A percentile compares a stretch with the other conserved stretches of the same genome.
Conservation (phyloP, 2,329 filamentous ascomycete species). For the Pseudopithomyces chartarum region DNA sequence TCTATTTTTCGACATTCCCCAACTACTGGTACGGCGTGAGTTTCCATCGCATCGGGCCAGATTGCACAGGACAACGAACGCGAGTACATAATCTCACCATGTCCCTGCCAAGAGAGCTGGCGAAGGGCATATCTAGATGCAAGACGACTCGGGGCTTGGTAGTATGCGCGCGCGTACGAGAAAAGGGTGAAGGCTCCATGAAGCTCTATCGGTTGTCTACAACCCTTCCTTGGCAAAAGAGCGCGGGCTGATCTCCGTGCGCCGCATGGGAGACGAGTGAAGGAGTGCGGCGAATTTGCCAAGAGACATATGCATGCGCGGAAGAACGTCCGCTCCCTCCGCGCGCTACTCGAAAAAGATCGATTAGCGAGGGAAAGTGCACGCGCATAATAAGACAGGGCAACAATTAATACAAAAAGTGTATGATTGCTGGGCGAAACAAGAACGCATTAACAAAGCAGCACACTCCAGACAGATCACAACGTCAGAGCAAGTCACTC, state of each 20-base stretch:
- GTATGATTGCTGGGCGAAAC: slow-evolving; percentile 24
- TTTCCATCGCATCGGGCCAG: too few relatives aligned
- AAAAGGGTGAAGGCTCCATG: not conserved
- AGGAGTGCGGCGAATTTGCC: not conserved
- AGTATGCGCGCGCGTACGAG: too few relatives aligned
- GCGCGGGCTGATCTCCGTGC: slow-evolving; percentile 9
- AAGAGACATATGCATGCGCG: slow-evolving; percentile 10
- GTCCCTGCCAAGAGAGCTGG: too few relatives aligned
- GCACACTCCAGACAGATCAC: slow-evolving; percentile 19
- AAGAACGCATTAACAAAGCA: slow-evolving; percentile 19
- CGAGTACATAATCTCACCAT: too few relatives aligned
- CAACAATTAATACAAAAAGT: slow-evolving; percentile 1
- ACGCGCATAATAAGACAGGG: slow-evolving; percentile 8
- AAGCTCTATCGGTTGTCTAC: not conserved
- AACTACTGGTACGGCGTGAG: too few relatives aligned
- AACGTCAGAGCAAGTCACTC: slow-evolving; percentile 23
- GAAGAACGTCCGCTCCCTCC: slow-evolving; percentile 3
- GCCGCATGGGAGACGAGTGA: too few relatives aligned
- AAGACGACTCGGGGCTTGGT: too few relatives aligned
- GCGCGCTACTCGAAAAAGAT: slow-evolving; percentile 8
- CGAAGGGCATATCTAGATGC: too few relatives aligned
- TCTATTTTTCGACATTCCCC: too few relatives aligned
- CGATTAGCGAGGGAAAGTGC: slow-evolving; percentile 5
- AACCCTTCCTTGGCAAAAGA: not conserved
- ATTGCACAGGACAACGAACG: too few relatives aligned